Evolutionary conservation across 345 rosid genomes (phyloP).

Genomic region (Eucalyptus virginea): DNA sequence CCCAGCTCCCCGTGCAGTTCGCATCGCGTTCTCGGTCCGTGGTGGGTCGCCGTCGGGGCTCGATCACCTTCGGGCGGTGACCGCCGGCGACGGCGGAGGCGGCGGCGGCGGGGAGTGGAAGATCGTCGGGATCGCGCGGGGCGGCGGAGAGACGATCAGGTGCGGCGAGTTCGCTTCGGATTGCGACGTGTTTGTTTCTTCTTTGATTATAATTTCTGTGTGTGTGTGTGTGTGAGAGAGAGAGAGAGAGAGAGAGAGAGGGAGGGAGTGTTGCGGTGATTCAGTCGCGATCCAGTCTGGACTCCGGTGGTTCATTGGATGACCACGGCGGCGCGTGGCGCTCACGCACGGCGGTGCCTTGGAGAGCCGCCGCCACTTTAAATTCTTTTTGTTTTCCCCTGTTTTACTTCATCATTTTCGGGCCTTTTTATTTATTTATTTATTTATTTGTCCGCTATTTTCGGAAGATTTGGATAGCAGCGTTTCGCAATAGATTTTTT

Average conservation of each 20-base stretch:
- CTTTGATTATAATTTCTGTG: neutral
- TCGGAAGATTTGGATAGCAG: neutral
- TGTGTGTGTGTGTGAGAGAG: accelerated
- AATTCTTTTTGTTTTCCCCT: neutral
- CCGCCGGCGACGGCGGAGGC: neutral
- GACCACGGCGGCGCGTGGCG: neutral
- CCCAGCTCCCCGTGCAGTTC: neutral
- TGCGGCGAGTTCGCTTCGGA: neutral
- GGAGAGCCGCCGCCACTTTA: neutral
- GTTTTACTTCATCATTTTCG: neutral
- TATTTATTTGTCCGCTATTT: too few relatives aligned
- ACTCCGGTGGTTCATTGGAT: neutral
- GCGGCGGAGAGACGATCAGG: neutral
- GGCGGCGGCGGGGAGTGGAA: neutral
- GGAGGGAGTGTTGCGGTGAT: neutral
- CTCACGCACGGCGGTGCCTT: neutral
- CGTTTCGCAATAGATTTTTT: neutral
- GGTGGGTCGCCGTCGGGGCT: neutral
- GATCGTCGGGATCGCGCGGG: neutral
- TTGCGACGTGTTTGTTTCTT: neutral
- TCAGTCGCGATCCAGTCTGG: neutral
- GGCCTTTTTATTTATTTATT: neutral
- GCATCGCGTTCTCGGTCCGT: neutral
- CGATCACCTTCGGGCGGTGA: neutral
- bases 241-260: neutral